These are phyloP conservation scores for Fonsecaea pugnacius DNA, from an alignment of 2,329 filamentous ascomycete species.

Conservation along the genomic window DNA sequence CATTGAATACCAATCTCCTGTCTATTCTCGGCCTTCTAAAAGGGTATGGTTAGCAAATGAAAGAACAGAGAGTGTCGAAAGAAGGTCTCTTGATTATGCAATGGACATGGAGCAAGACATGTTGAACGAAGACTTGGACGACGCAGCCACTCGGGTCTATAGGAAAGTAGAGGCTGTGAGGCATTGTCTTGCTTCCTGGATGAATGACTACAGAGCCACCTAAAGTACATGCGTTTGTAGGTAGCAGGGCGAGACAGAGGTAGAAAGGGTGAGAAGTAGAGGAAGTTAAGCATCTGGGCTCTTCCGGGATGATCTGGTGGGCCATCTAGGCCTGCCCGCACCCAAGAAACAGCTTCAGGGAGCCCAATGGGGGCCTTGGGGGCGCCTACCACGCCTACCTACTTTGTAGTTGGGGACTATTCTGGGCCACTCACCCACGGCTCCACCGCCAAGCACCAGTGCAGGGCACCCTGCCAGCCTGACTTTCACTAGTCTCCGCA, in stretches of 20 bases:
- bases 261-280: too few relatives aligned
- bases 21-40: neutral
- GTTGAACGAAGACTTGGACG: neutral
- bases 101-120: neutral
- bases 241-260: too few relatives aligned
- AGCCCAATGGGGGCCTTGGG: neutral
- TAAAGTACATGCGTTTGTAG: too few relatives aligned
- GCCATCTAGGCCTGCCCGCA: neutral
- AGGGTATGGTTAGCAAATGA: neutral
- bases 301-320: neutral
- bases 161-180: too few relatives aligned
- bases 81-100: neutral
- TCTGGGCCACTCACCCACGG: neutral
- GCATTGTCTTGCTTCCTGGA: too few relatives aligned
- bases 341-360: neutral
- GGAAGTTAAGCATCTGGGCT: neutral
- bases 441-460: neutral
- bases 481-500: neutral
- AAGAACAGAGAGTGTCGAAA: neutral
- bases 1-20: neutral
- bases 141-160: neutral
- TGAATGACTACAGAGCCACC: too few relatives aligned
- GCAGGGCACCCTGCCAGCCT: neutral
- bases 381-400: too few relatives aligned
- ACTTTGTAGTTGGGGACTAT: neutral